These are phyloP conservation scores for Starmera amethionina DNA, from an alignment of 805 yeast species.

Conservation along the genomic window DNA sequence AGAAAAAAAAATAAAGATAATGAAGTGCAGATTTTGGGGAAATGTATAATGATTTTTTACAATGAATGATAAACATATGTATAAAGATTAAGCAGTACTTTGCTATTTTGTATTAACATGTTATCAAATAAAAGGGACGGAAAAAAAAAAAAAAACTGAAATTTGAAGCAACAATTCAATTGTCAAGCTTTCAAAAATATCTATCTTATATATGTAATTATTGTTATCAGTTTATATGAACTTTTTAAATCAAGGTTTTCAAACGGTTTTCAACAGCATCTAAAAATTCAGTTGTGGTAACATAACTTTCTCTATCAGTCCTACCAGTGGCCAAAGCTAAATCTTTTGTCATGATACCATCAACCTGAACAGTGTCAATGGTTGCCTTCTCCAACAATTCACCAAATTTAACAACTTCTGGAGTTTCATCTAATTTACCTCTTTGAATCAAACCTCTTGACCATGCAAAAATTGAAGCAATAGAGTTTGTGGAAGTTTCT, in stretches of 20 bases:
- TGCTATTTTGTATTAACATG: no score
- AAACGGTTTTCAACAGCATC: conserved; percentile 65
- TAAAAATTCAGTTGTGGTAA: conserved; percentile 66
- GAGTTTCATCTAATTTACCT: conserved; percentile 66
- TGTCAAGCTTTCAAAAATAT: no score
- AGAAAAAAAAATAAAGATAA: no score
- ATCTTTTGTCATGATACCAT: conserved; percentile 77
- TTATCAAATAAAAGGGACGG: no score
- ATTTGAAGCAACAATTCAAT: no score
- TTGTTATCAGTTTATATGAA: no score
- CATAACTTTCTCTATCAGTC: conserved; percentile 51
- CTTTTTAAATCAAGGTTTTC: conserved; percentile 21
- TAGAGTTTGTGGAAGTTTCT: conserved; percentile 77
- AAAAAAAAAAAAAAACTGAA: no score
- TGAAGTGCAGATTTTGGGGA: no score
- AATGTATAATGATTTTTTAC: no score
- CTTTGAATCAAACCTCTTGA: conserved; percentile 76
- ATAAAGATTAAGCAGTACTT: no score
- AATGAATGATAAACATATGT: no score
- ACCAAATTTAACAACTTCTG: conserved; percentile 62
- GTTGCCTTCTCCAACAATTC: conserved; percentile 56
- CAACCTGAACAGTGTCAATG: conserved; percentile 61
- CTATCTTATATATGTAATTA: no score
- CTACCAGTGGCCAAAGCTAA: conserved; percentile 65
- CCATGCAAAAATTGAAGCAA: conserved; percentile 84